Evolutionary conservation across 371 early-diverging fungal species (phyloP).

Genomic region (Rhizopus arrhizus): DNA sequence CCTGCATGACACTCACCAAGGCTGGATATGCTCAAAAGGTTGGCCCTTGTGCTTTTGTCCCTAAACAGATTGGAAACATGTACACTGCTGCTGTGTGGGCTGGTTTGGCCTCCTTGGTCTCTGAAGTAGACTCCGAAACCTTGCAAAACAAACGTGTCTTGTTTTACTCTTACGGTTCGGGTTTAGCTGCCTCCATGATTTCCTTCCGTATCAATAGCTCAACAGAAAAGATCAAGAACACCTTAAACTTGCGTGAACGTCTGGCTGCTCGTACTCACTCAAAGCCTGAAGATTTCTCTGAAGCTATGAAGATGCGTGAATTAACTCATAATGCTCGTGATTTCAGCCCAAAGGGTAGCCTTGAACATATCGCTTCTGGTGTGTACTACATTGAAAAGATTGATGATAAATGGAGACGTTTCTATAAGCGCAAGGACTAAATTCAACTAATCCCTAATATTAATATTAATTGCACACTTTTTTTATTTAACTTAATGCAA

Average conservation of each 20-base stretch:
- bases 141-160: conserved; percentile 84
- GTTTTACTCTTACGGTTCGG: conserved; percentile 97
- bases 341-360: conserved; percentile 74
- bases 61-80: conserved; percentile 96
- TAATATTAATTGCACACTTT: no score
- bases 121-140: conserved; percentile 68
- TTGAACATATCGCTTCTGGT: conserved; percentile 61
- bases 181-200: conserved; percentile 93
- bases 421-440: conserved; percentile 72
- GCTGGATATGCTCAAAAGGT: conserved; percentile 75
- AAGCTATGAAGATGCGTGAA: conserved; percentile 87
- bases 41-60: conserved; percentile 76
- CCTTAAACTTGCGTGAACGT: conserved; percentile 70
- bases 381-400: conserved; percentile 86
- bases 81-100: conserved; percentile 95
- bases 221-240: conserved; percentile 63
- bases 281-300: conserved; percentile 78
- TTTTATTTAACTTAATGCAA: no score
- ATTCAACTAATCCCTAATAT: no score
- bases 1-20: conserved; percentile 82
- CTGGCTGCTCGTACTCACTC: conserved; percentile 75
- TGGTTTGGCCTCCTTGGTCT: conserved; percentile 83
- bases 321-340: conserved; percentile 79
- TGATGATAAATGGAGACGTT: conserved; percentile 92
- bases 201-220: conserved; percentile 79